Evolutionary conservation across 768 basidiomycete genomes (phyloP).

Genomic region (Amyloporia xantha): DNA sequence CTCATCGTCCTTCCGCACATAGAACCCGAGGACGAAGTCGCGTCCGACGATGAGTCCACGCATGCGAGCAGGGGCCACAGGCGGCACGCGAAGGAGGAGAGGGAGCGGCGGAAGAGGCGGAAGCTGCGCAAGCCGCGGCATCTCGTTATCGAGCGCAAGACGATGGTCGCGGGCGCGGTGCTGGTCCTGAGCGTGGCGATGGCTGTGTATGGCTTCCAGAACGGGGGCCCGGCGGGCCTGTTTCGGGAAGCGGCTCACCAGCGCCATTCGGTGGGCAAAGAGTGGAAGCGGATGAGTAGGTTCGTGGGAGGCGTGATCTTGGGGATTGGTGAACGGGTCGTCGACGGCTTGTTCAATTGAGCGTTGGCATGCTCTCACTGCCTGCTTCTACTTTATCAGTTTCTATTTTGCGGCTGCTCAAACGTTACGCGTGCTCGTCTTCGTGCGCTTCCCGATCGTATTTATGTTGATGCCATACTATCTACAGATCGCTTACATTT

Average conservation of each 20-base stretch:
- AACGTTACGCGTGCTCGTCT: no score
- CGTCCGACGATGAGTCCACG: slow-evolving; percentile 18
- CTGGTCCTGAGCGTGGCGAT: slow-evolving; percentile 66
- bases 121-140: slow-evolving; percentile 21
- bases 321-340: slow-evolving; percentile 19
- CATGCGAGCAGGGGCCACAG: slow-evolving; percentile 18
- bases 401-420: no score
- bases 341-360: slow-evolving; percentile 15
- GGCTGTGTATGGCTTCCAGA: slow-evolving; percentile 33
- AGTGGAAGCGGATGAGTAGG: slow-evolving; percentile 16
- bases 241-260: slow-evolving; percentile 12
- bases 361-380: no score
- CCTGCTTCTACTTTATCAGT: no score
- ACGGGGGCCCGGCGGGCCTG: slow-evolving; percentile 2
- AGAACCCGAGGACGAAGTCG: slow-evolving; percentile 24
- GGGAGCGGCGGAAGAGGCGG: slow-evolving; percentile 28
- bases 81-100: slow-evolving; percentile 10
- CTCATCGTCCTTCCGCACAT: slow-evolving; percentile 49
- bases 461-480: no score
- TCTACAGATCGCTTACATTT: no score
- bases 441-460: no score
- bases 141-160: slow-evolving; percentile 21
- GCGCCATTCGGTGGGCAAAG: slow-evolving; percentile 13
- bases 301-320: slow-evolving; percentile 19
- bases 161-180: slow-evolving; percentile 57